phyloP scores from a whole-genome alignment of 331 rosid species.

The Erythrophleum ivorense region DNA sequence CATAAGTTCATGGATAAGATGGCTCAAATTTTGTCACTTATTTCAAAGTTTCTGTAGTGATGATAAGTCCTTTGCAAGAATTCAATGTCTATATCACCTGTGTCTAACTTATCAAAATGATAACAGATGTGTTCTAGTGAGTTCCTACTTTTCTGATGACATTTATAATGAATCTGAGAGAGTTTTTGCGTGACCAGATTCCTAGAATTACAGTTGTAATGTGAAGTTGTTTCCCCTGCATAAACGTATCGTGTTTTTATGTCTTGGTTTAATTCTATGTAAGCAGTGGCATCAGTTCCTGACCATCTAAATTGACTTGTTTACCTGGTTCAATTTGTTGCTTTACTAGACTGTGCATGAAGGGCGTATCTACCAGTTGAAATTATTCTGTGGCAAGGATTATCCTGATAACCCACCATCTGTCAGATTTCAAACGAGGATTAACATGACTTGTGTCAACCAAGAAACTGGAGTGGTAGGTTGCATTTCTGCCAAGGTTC shows the following conservation, averaged over 20 bases:
- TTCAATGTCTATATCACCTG: not conserved
- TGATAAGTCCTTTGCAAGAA: not conserved
- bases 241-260: not conserved
- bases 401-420: slow-evolving; percentile 56
- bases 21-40: not conserved
- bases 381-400: slow-evolving; percentile 54
- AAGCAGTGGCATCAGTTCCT: not conserved
- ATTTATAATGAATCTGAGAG: not conserved
- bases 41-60: not conserved
- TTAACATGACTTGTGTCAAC: slow-evolving; percentile 54
- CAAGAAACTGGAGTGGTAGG: slow-evolving; percentile 59
- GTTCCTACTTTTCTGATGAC: not conserved
- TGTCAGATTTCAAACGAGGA: slow-evolving; percentile 53
- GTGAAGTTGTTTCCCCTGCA: not conserved
- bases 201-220: not conserved
- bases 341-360: slow-evolving; percentile 54
- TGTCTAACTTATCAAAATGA: not conserved
- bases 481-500: not conserved
- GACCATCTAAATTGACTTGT: not conserved
- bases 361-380: slow-evolving; percentile 57
- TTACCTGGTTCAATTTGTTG: slow-evolving; percentile 26
- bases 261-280: not conserved
- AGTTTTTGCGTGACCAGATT: not conserved
- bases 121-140: not conserved
- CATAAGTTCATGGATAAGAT: not conserved